Conservation (phyloP, 202 grass and related monocot species). For the Sporobolus alterniflorus region DNA sequence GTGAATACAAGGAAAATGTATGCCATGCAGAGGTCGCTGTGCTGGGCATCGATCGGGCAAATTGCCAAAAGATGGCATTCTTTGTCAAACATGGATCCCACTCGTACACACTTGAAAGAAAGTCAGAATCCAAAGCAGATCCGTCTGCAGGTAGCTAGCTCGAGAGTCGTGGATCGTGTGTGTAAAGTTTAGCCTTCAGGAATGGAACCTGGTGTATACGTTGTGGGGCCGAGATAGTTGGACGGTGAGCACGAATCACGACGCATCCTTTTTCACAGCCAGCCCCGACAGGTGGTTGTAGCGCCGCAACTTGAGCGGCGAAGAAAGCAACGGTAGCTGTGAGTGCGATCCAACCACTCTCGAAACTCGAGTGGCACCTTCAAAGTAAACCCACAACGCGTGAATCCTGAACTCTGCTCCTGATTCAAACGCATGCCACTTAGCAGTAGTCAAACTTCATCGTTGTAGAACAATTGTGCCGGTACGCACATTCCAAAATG, state of each 20-base stretch:
- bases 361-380: background rate
- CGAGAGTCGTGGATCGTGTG: background rate
- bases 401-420: too few species aligned
- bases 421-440: too few species aligned
- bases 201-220: background rate
- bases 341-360: background rate
- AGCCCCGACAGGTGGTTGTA: background rate
- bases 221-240: background rate
- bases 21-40: background rate
- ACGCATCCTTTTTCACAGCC: too few species aligned
- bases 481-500: too few species aligned
- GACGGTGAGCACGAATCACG: constrained; percentile 6
- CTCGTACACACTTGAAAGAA: background rate
- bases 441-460: too few species aligned
- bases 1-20: background rate
- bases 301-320: constrained; percentile 4
- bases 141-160: too few species aligned
- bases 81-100: background rate
- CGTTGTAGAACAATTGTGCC: too few species aligned
- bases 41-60: background rate
- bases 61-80: background rate
- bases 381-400: background rate
- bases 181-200: background rate
- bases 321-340: background rate
- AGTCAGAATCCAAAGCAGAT: background rate